Base-by-base conservation (phyloP, 1,284 basidiomycete species). In the Rhodotorula sp. region DNA sequence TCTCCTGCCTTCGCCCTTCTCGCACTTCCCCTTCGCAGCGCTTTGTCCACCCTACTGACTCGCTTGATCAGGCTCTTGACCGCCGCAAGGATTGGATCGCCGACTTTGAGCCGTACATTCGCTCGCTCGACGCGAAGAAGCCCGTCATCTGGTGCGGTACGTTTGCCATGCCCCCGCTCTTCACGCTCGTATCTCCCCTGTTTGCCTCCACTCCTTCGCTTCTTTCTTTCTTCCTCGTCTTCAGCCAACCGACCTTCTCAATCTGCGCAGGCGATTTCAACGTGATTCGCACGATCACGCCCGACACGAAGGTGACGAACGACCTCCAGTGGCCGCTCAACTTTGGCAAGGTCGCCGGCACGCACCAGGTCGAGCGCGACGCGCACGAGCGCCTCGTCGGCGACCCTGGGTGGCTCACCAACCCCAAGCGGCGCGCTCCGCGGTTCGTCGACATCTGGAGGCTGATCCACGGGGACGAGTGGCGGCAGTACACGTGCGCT, bases 121-220 rank as follows among this genome's bases (percentile, higher is more conserved):
- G 87, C 5, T 84, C 86, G n/a, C 83, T 93, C 22, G 91, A 93
- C 81, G 85, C 83, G 71, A 86, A 85, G 77, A 94, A 94, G 78
- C 89, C 91, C 4, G 89, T 94, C 21, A 89, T 95, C 70, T 94
- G 92, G 92, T 85, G 86, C 22, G 92, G 93, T 51, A 91, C 93
- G 64, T n/a, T n/a, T n/a, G n/a, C n/a, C n/a, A n/a, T n/a, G n/a
- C n/a, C n/a, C n/a, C n/a, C n/a, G n/a, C n/a, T n/a, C n/a, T n/a
- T n/a, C n/a, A n/a, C 8, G 21, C 39, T 80, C 79, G n/a, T n/a
- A n/a, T 93, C 74, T 76, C 91, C 92, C 51, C 91, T 91, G 3
- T 89, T 90, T 6, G 25, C 9, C 57, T 1, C 22, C 12, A 19
- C 41, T 27, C 12, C 1, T 22, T 41, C 46, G 46, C 12, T 4